Evolutionary conservation across 495 filamentous ascomycete species (phyloP).

Genomic region (Trypethelium eluteriae): DNA sequence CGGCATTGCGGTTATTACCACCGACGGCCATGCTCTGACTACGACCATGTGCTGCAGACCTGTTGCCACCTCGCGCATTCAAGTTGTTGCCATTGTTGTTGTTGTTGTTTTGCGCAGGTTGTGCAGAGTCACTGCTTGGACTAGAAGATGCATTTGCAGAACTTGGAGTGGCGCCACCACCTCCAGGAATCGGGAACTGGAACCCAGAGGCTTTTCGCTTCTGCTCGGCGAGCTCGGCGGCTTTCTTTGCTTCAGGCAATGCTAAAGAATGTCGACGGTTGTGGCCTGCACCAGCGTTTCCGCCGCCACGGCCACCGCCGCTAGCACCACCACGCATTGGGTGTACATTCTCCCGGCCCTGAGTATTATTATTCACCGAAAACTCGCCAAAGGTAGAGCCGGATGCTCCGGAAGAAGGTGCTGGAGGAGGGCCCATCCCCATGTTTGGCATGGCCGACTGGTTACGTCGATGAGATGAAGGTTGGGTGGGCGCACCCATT

Average conservation of each 20-base stretch:
- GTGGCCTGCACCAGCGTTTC: constrained; percentile 65
- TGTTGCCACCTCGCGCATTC: constrained; percentile 42
- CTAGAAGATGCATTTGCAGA: constrained; percentile 42
- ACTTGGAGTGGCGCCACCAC: constrained; percentile 44
- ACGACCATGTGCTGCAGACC: constrained; percentile 51
- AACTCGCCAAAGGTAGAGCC: constrained; percentile 75
- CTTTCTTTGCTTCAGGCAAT: constrained; percentile 93
- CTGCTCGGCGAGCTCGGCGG: constrained; percentile 91
- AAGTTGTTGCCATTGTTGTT: constrained; percentile 17
- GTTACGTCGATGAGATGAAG: constrained; percentile 89
- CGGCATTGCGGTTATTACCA: constrained; percentile 45
- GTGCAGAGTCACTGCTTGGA: constrained; percentile 32
- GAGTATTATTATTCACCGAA: constrained; percentile 46
- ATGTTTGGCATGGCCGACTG: constrained; percentile 94
- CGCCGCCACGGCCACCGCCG: constrained; percentile 68
- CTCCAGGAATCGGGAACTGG: constrained; percentile 82
- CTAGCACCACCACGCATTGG: constrained; percentile 36
- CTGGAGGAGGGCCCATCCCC: constrained; percentile 86
- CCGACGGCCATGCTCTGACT: constrained; percentile 66
- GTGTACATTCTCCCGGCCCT: constrained; percentile 56
- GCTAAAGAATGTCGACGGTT: constrained; percentile 92
- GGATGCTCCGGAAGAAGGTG: constrained; percentile 90
- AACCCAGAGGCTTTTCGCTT: constrained; percentile 89
- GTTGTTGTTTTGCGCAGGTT: constrained; percentile 33
- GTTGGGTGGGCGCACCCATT: constrained; percentile 68